A percentile compares a stretch with the other conserved stretches of the same genome.
These are phyloP conservation scores for Firmiana major DNA, from an alignment of 345 rosid species.

Conservation along the genomic window DNA sequence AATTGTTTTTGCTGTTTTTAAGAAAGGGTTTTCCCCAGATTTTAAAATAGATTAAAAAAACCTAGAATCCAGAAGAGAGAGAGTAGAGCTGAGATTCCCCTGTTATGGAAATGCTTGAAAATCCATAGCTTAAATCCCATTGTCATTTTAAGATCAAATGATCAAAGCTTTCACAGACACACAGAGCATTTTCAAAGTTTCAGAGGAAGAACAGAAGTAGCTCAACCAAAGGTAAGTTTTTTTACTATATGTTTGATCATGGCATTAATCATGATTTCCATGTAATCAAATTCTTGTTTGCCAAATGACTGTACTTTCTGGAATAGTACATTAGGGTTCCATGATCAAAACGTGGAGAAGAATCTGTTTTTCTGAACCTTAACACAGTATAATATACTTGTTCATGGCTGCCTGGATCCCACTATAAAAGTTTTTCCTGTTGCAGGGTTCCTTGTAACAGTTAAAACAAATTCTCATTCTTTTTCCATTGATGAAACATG, in stretches of 20 bases:
- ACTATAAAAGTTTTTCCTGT: not conserved
- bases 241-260: too few species aligned
- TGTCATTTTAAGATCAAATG: not conserved
- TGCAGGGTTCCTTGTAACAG: not conserved
- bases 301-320: not conserved
- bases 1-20: slow-evolving; percentile 20
- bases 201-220: not conserved
- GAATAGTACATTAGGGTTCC: not conserved
- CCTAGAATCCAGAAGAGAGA: not conserved
- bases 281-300: not conserved
- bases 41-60: not conserved
- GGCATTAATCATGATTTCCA: not conserved
- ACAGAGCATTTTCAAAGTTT: not conserved
- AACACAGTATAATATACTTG: too few species aligned
- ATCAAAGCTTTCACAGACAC: not conserved
- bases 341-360: not conserved
- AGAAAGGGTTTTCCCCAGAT: not conserved
- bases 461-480: not conserved
- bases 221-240: not conserved
- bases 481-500: not conserved
- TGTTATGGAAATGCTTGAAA: not conserved
- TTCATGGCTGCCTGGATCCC: not conserved
- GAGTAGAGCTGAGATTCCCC: slow-evolving; percentile 1
- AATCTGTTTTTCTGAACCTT: not conserved
- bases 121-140: not conserved